These are phyloP conservation scores for Candida fluviatilis DNA, from an alignment of 805 yeast genomes.

Conservation along the genomic window DNA sequence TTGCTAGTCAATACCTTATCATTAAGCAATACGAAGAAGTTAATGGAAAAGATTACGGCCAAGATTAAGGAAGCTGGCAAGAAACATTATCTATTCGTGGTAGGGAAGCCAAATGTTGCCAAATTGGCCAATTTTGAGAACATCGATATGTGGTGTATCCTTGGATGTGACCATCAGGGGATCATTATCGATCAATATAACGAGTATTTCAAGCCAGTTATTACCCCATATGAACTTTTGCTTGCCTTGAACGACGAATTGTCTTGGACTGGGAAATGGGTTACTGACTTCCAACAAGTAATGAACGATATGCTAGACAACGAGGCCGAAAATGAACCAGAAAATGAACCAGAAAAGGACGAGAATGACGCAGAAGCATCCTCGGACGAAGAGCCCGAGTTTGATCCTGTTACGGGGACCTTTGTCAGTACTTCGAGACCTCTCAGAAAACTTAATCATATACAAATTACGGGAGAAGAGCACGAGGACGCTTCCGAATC, in stretches of 20 bases:
- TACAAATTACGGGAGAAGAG: conserved; percentile 51
- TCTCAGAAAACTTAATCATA: conserved; percentile 58
- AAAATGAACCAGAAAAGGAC: conserved; percentile 17
- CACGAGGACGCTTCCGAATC: conserved; percentile 13
- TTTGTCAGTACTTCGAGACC: conserved; percentile 71
- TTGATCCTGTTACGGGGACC: conserved; percentile 84
- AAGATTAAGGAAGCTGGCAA: conserved; percentile 75
- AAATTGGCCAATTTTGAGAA: conserved; percentile 93
- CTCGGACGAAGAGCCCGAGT: conserved; percentile 56
- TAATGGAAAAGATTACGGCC: conserved; percentile 56
- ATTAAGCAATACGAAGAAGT: conserved; percentile 62
- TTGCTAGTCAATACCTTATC: conserved; percentile 88
- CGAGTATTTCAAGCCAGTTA: conserved; percentile 84
- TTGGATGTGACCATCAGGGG: conserved; percentile 95
- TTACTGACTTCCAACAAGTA: conserved; percentile 65
- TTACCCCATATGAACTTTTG: conserved; percentile 88
- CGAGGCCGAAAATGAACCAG: too few species aligned
- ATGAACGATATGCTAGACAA: conserved; percentile 37
- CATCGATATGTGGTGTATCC: conserved; percentile 90
- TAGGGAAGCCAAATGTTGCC: conserved; percentile 97
- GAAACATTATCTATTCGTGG: conserved; percentile 91
- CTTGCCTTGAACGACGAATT: conserved; percentile 74
- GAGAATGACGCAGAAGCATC: conserved; percentile 39
- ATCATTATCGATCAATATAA: conserved; percentile 73
- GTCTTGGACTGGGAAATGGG: conserved; percentile 93